These are phyloP conservation scores for Rhodamnia rubescens DNA, from an alignment of 345 rosid species.

Conservation along the genomic window DNA sequence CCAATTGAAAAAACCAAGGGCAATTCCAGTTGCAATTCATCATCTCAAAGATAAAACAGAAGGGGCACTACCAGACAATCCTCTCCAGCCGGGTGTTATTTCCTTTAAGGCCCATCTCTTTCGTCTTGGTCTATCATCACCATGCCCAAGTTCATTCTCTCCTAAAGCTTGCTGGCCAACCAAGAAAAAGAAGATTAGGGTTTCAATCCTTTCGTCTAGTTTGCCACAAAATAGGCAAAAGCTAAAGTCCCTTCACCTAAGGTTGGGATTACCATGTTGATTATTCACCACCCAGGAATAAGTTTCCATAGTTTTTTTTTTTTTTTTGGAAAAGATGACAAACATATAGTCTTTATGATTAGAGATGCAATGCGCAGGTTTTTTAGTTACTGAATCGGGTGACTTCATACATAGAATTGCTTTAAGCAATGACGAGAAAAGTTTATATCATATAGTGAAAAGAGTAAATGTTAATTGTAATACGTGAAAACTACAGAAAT, in stretches of 20 bases:
- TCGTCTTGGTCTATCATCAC: neutral
- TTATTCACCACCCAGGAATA: neutral
- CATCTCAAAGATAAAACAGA: neutral
- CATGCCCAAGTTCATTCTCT: neutral
- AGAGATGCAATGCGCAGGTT: neutral
- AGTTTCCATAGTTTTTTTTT: too few species aligned
- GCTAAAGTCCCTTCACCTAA: neutral
- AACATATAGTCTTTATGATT: neutral
- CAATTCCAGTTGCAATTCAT: neutral
- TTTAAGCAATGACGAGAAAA: neutral
- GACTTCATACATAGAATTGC: neutral
- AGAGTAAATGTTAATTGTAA: neutral
- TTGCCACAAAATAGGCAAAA: neutral
- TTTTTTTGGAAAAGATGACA: neutral
- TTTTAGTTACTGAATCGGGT: neutral
- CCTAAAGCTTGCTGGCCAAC: neutral
- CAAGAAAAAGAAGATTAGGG: neutral
- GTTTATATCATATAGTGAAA: neutral
- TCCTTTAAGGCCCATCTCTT: neutral
- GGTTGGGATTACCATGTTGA: neutral
- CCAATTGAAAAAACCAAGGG: neutral
- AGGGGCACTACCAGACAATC: conserved; percentile 12
- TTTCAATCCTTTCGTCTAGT: neutral
- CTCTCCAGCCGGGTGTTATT: conserved; percentile 18
- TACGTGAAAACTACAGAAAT: neutral